Evolutionary conservation across 2,329 filamentous ascomycete species (phyloP), one percentile per base, ranked within the genome.

Genomic region (Spiromastix sp.): DNA sequence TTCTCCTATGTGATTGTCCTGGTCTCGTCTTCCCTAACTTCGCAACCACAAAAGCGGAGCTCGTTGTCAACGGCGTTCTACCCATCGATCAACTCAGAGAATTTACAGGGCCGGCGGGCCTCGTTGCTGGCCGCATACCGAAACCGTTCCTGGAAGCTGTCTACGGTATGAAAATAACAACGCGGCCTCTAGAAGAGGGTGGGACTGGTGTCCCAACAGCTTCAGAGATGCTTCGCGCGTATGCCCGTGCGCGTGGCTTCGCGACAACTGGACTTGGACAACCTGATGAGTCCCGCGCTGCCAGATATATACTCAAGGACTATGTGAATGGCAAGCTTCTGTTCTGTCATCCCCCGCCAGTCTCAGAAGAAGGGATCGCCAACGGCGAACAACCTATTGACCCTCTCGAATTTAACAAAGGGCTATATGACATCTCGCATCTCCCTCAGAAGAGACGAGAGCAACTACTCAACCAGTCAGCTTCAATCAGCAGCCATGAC

Each of bases 61-160:
- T 98, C 13, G 91, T 98, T 7, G 91, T 86, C 61, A 93, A 89
- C 54, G 91, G 91, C 55, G 77, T 98, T 13, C 70, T 98, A 20
- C 91, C 91, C 8, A 98, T 98, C 50, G 91, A 98, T 57, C 91
- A 98, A 61, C 72, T 96, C 48, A 77, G 91, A 43, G 91, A 98
- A 56, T 93, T 82, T 65, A 87, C 79, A 3, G 91, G 91, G 2
- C 91, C 91, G 1, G 80, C 81, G 12, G 79, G 77, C 0, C 72
- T 98, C 3, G 81, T 98, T 18, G 79, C 87, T 1, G 74, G 81
- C 40, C 76, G 91, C 34, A 85, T 98, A 36, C 93, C 91, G 1
- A 79, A 91, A 54, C 64, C 73, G 5, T 96, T 94, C 64, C 66
- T 98, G 4, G 91, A 98, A 59, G 85, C 86, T 19, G 68, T 94